These are phyloP conservation scores for Prillingera fragicola DNA, from an alignment of 1,284 basidiomycete genomes.

Conservation along the genomic window DNA sequence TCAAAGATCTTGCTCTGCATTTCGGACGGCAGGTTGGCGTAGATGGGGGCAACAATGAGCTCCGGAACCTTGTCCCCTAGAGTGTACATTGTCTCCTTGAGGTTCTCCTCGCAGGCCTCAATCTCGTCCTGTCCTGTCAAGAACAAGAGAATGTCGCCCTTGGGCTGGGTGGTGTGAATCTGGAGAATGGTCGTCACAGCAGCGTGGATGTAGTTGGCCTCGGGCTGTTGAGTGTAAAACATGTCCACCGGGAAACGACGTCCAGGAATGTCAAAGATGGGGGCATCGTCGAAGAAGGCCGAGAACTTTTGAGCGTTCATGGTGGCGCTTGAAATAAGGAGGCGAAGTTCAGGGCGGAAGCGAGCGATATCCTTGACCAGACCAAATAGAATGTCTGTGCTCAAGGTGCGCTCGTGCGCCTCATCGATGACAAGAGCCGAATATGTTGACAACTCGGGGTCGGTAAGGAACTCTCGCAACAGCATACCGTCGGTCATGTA, in stretches of 20 bases:
- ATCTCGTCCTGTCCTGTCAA: slow-evolving; percentile 99
- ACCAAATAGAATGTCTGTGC: slow-evolving; percentile 94
- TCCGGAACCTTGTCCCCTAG: slow-evolving; percentile 94
- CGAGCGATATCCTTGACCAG: slow-evolving; percentile 98
- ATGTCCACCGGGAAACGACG: slow-evolving; percentile 97
- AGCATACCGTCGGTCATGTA: slow-evolving; percentile 99
- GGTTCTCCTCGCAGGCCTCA: slow-evolving; percentile 90
- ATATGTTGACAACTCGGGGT: slow-evolving; percentile 88
- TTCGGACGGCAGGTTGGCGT: slow-evolving; percentile 94
- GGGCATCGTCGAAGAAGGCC: slow-evolving; percentile 90
- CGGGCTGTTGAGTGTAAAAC: slow-evolving; percentile 94
- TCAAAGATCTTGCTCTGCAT: slow-evolving; percentile 99
- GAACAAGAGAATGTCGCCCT: slow-evolving; percentile 97
- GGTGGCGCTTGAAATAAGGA: slow-evolving; percentile 93
- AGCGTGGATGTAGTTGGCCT: slow-evolving; percentile 97
- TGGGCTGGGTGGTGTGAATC: slow-evolving; percentile 96
- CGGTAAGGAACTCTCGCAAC: slow-evolving; percentile 90
- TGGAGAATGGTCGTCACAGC: slow-evolving; percentile 98
- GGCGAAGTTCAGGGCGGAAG: slow-evolving; percentile 82
- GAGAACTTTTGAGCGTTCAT: slow-evolving; percentile 95
- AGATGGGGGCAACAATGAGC: slow-evolving; percentile 93
- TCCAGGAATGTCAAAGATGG: slow-evolving; percentile 92
- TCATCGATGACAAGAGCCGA: slow-evolving; percentile 92
- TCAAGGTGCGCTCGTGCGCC: slow-evolving; percentile 90
- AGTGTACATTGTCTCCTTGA: slow-evolving; percentile 89